Evolutionary conservation across 2,329 filamentous ascomycete species (phyloP).

Genomic region (Blumeria graminis): DNA sequence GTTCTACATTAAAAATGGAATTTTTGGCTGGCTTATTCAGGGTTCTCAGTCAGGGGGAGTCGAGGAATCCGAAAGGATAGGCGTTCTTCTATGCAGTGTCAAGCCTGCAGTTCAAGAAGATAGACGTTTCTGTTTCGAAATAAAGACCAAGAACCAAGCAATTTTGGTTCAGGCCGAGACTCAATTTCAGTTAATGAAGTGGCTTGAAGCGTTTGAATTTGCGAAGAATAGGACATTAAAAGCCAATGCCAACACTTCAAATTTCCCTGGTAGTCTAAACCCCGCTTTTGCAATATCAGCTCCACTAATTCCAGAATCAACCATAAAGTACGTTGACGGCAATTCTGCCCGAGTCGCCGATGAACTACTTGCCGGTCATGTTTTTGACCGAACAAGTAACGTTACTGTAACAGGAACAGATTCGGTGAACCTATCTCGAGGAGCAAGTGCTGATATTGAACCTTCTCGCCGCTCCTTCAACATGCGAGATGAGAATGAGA

Average conservation of each 20-base stretch:
- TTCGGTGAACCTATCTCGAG: conserved; percentile 19
- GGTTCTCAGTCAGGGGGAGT: conserved; percentile 59
- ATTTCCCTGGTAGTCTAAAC: conserved; percentile 26
- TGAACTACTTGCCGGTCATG: conserved; percentile 18
- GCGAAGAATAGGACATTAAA: conserved; percentile 86
- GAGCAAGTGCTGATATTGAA: conserved; percentile 50
- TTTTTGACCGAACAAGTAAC: conserved; percentile 35
- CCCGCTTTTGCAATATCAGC: conserved; percentile 84
- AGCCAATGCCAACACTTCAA: conserved; percentile 25
- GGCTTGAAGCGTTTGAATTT: conserved; percentile 80
- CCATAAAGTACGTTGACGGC: conserved; percentile 50
- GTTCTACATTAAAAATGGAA: conserved; percentile 89
- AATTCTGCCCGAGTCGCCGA: conserved; percentile 22
- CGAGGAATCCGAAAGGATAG: conserved; percentile 87
- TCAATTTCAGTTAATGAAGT: conserved; percentile 75
- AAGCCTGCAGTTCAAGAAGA: conserved; percentile 83
- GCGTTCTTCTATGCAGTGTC: conserved; percentile 78
- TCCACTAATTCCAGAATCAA: conserved; percentile 72
- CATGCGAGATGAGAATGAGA: conserved; percentile 44
- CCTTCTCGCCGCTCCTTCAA: conserved; percentile 25
- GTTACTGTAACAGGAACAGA: conserved; percentile 42
- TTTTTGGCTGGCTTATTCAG: conserved; percentile 85
- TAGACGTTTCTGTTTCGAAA: conserved; percentile 86
- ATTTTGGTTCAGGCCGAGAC: conserved; percentile 83
- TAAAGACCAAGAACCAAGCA: conserved; percentile 89